A percentile compares a stretch with the other conserved stretches of the same genome.
Evolutionary conservation across 148 eudicot genomes (phyloP).

Genomic region (Fagopyrum homotropicum): DNA sequence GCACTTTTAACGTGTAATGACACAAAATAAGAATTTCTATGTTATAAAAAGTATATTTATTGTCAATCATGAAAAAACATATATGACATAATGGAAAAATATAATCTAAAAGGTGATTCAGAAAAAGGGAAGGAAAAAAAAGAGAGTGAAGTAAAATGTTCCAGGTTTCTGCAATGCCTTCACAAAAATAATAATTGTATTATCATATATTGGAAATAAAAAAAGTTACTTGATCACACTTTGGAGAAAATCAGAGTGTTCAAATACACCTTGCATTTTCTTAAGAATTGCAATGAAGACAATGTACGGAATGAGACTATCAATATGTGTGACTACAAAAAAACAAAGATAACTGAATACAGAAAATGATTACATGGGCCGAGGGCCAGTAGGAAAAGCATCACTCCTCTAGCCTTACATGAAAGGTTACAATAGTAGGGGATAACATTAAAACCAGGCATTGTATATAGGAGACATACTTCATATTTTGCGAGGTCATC

Average conservation of each 20-base stretch:
- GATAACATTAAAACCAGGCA: not conserved
- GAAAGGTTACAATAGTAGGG: not conserved
- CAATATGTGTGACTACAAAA: not conserved
- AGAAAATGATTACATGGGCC: not conserved
- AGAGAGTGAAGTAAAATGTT: too few species aligned
- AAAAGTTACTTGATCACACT: not conserved
- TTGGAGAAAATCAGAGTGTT: not conserved
- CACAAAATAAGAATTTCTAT: not conserved
- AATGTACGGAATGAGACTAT: not conserved
- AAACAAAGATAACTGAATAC: not conserved
- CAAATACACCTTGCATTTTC: not conserved
- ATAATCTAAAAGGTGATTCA: too few species aligned
- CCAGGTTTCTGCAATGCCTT: not conserved
- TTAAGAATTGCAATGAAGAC: not conserved
- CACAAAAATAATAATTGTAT: not conserved
- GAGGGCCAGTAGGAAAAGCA: not conserved
- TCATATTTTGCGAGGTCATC: constrained; percentile 70
- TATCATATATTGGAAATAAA: not conserved
- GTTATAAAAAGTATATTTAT: not conserved
- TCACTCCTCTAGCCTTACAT: not conserved
- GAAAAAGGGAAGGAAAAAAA: too few species aligned
- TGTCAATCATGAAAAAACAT: not conserved
- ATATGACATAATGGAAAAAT: not conserved
- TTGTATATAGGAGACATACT: constrained; percentile 34
- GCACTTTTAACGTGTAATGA: not conserved